A percentile compares a stretch with the other conserved stretches of the same genome.
These are phyloP conservation scores for Pleurotus salmoneostramineus DNA, from an alignment of 768 basidiomycete species.

Conservation along the genomic window DNA sequence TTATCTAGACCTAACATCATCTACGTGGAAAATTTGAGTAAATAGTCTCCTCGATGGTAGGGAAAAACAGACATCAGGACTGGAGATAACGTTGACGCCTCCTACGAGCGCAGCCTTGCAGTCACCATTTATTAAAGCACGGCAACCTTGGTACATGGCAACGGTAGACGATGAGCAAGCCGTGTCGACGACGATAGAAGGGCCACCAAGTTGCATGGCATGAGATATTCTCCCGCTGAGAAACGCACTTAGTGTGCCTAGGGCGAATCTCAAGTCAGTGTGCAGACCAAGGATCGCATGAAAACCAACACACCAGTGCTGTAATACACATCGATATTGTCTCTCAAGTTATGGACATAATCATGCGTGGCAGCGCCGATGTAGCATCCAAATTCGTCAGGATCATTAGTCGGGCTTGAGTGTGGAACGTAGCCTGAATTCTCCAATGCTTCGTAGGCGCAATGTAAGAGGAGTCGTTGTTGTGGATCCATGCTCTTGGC, in stretches of 20 bases:
- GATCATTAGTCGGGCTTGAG: conserved; percentile 44
- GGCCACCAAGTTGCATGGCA: conserved; percentile 63
- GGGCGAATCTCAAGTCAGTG: not conserved
- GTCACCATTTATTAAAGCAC: conserved; percentile 61
- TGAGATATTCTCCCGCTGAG: conserved; percentile 68
- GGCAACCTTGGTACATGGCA: conserved; percentile 66
- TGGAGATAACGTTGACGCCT: conserved; percentile 66
- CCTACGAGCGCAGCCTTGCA: conserved; percentile 69
- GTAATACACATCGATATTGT: conserved; percentile 68
- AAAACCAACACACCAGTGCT: conserved; percentile 45
- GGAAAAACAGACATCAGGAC: conserved; percentile 55
- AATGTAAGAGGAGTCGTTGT: conserved; percentile 63
- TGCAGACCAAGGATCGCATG: not conserved
- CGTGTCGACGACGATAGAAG: conserved; percentile 69
- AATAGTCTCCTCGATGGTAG: not conserved
- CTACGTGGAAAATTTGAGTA: not conserved
- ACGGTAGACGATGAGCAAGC: conserved; percentile 72
- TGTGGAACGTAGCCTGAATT: conserved; percentile 67
- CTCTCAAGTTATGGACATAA: conserved; percentile 60
- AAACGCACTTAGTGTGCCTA: conserved; percentile 65
- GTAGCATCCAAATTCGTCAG: conserved; percentile 59
- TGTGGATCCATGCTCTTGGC: conserved; percentile 77
- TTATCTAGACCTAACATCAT: conserved; percentile 36
- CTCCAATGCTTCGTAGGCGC: conserved; percentile 66
- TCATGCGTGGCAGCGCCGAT: conserved; percentile 71